Base-by-base conservation (phyloP, 305 asterid genomes). In the Fraxinus latifolia region DNA sequence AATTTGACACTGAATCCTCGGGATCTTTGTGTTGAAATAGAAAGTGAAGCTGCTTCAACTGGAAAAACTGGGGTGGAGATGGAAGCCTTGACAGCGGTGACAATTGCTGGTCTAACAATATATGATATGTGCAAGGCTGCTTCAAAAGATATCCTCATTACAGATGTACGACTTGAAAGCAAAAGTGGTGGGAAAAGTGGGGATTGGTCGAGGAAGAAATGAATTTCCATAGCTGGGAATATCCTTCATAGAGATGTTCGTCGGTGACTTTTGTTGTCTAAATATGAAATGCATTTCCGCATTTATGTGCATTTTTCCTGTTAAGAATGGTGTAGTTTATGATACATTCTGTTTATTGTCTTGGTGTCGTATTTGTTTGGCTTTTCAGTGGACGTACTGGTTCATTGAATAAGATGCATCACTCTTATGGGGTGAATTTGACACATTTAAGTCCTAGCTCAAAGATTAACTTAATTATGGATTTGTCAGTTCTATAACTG, bases 121-220 rank as follows among this genome's bases (percentile, higher is more conserved):
- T 94, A 96, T 81, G 97, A 94, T 84, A 94, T 93, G 98, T 94
- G 98, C 85, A 94, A 94, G 87, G 97, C 97, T 79, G 95, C 92
- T 80, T 92, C 98, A 0, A 95, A 93, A 85, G 90, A 90, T 29
- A 93, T 95, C 37, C 80, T 77, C 74, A 85, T 95, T 70, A 91
- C 96, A 2, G 89, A 92, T 81, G 83, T 93, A 53, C 84, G 84
- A 87, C 96, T 93, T 53, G 93, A 95, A 31, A 85, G 67, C 11
- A 92, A 95, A 90, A 84, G 90, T 81, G 98, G 98, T 44, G 98
- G 97, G 15, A 93, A 93, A 84, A 94, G 95, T 74, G 95, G 97
- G 47, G 94, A 91, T 21, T 96, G 97, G 98, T 90, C 90, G 14
- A 90, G 97, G 87, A 86, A 89, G 85, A 83, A 47, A 83, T 88